Evolutionary conservation across 2,329 filamentous ascomycete species (phyloP).

Genomic region (Daldinia eschscholtzii): DNA sequence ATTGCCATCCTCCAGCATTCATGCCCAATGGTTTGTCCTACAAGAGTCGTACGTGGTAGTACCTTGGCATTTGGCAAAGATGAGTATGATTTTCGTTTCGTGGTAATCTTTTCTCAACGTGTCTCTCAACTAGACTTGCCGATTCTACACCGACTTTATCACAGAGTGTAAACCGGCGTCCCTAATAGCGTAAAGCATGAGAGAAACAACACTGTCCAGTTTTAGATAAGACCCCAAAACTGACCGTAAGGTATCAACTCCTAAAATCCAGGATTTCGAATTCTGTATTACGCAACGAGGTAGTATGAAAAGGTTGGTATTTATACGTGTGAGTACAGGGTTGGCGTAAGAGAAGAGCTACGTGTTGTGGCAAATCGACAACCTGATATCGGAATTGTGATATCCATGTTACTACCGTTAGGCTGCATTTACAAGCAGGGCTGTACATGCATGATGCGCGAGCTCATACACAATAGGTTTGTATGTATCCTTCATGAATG

Average conservation of each 20-base stretch:
- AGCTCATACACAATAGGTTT: background rate
- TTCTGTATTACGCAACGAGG: slow-evolving; percentile 10
- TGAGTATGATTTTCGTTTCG: background rate
- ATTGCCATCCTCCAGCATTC: background rate
- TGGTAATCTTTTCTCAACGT: background rate
- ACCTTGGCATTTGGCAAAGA: background rate
- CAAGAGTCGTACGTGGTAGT: slow-evolving; percentile 1
- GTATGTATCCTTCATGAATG: slow-evolving; percentile 1
- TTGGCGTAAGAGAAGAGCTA: slow-evolving; percentile 3
- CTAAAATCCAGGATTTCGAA: background rate
- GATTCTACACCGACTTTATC: slow-evolving; percentile 1
- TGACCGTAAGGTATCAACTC: slow-evolving; percentile 2
- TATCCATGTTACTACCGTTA: background rate
- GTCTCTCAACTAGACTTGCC: background rate
- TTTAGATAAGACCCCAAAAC: background rate
- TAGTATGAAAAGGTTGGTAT: slow-evolving; percentile 1
- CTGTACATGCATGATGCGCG: background rate
- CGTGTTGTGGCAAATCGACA: slow-evolving; percentile 10
- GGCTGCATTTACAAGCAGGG: slow-evolving; percentile 7
- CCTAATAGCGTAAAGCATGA: background rate
- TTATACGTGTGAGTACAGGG: slow-evolving; percentile 9
- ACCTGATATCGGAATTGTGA: slow-evolving; percentile 5
- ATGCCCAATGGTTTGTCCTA: background rate
- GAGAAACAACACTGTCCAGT: background rate
- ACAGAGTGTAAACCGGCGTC: background rate